A percentile compares a stretch with the other conserved stretches of the same genome.
These are phyloP conservation scores for Tylopilus orsonianus DNA, from an alignment of 1,284 basidiomycete genomes.

Conservation along the genomic window DNA sequence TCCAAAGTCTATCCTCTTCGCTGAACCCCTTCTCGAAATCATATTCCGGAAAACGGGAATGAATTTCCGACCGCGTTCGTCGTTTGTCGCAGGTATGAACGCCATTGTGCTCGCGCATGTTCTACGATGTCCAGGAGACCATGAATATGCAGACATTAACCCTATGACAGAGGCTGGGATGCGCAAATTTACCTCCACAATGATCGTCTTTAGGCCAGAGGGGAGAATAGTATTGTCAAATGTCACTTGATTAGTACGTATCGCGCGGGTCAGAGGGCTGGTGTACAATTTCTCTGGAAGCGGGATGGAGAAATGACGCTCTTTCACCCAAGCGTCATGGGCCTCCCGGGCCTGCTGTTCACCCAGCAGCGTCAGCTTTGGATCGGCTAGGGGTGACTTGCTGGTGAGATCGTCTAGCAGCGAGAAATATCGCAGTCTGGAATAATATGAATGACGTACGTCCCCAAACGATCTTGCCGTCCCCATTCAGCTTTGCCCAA, in stretches of 20 bases:
- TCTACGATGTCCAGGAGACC: slow-evolving; percentile 37
- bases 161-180: not conserved
- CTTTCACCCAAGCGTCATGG: slow-evolving; percentile 56
- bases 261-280: slow-evolving; percentile 73
- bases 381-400: slow-evolving; percentile 55
- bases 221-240: slow-evolving; percentile 48
- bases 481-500: slow-evolving; percentile 70
- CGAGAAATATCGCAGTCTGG: not conserved
- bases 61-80: slow-evolving; percentile 53
- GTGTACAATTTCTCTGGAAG: slow-evolving; percentile 64
- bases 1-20: slow-evolving; percentile 76
- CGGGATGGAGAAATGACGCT: slow-evolving; percentile 53
- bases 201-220: slow-evolving; percentile 31
- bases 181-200: slow-evolving; percentile 49
- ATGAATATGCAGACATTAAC: not conserved
- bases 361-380: slow-evolving; percentile 69
- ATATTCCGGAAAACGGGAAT: slow-evolving; percentile 57
- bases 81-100: slow-evolving; percentile 77
- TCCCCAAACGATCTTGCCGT: slow-evolving; percentile 77
- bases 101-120: slow-evolving; percentile 67
- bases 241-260: slow-evolving; percentile 65
- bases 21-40: slow-evolving; percentile 64
- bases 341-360: slow-evolving; percentile 61
- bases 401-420: not conserved
- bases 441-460: slow-evolving; percentile 45